Evolutionary conservation across 371 early-diverging fungal species (phyloP), one percentile per base, ranked within the genome.

Genomic region (Chytridiales sp.): DNA sequence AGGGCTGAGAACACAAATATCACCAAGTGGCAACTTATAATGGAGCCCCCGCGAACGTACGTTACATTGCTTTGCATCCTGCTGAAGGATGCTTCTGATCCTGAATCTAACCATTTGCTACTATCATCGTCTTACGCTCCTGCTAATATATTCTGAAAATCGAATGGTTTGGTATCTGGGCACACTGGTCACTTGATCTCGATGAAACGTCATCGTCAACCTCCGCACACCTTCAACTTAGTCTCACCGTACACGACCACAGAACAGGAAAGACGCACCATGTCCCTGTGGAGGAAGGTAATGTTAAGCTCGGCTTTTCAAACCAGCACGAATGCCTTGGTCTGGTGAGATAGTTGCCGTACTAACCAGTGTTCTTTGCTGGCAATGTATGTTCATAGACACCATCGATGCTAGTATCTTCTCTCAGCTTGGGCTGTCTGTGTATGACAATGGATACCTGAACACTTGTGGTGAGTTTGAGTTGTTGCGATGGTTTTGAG

Each of bases 391-490:
- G 47, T 27, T 8, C 21, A n/a, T 34, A 50, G 75, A 75, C 48
- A 75, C 70, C 19, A 68, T 72, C 50, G 64, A 67, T 40, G 60
- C 70, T 0, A 61, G 55, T 19, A 60, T 58, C 52, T 70, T 75
- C 51, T 59, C 66, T 4, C 63, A 68, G 38, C 53, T 75, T 35
- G 75, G 75, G 15, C 61, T 75, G 15, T 39, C 61, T 4, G 53
- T 72, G 5, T 72, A 68, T 42, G 75, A 75, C 38, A 69, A 72
- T 40, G 75, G 75, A n/a, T 75, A 75, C 34, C 54, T 75, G 39
- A 72, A 72, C 56, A 75, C 75, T 6, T 68, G 68, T 21, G 64
- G 64, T 64, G 41, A 51, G 22, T 47, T 9, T 29, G 15, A 4
- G 15, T 26, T 26, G 24, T 48, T 19, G 19, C 24, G 17, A 8